Base-by-base conservation (phyloP, 495 filamentous ascomycete genomes). In the Aspergillus bridgeri region DNA sequence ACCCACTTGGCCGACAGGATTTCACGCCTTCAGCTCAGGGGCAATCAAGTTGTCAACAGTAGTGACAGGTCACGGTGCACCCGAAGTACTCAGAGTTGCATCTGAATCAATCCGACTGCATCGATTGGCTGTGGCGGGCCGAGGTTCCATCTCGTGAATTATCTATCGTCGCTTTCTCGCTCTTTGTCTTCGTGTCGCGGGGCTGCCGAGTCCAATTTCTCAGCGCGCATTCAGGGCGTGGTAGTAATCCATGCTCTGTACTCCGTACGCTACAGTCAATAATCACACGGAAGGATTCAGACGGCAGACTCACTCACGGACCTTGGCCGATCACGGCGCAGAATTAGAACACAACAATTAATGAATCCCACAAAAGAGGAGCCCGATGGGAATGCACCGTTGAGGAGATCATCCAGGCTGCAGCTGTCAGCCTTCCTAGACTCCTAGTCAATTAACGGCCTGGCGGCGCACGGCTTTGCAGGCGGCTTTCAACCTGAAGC, bases 51-150 rank as follows among this genome's bases (percentile, higher is more conserved):
- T n/a, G n/a, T n/a, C n/a, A n/a, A n/a, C n/a, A n/a, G n/a, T n/a
- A n/a, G n/a, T 62, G 56, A 62, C 60, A 62, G 48, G 51, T 62
- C 56, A 62, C 42, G 43, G 33, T 56, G 27, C 27, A 29, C 5
- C 27, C 27, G 27, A 9, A 29, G 27, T n/a, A n/a, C n/a, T n/a
- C n/a, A n/a, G 27, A 29, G 27, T 7, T 1, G 27, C 27, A 29
- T 29, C 27, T 29, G 27, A n/a, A 48, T 51, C n/a, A 53, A 20
- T 49, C 8, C 15, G 47, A 49, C 23, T 25, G 17, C 8, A 20
- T 47, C 27, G 27, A 29, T 29, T 29, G 15, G 27, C 27, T 29
- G 48, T 50, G 21, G 48, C 18, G 48, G 11, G 6, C 11, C 27
- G 27, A 29, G 27, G 11, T 1, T 29, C 27, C 27, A 29, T 29